phyloP scores from a whole-genome alignment of 306 rosid genomes.

The Prunus kanzakura region DNA sequence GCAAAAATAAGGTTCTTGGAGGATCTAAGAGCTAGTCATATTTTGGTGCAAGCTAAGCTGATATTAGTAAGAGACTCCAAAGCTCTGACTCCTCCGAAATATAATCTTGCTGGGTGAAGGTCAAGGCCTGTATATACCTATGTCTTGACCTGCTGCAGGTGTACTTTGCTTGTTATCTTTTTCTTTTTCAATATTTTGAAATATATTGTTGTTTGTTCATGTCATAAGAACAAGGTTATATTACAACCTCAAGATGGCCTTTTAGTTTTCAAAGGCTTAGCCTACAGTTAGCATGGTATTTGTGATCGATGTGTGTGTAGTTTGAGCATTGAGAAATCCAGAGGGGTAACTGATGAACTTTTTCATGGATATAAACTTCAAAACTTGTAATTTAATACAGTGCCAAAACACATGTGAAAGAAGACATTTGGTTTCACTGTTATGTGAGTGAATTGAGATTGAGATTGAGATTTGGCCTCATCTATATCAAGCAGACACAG shows the following conservation, averaged over 20 bases:
- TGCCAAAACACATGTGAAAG: slow-evolving; percentile 1
- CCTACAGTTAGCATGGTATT: no score
- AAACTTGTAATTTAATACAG: slow-evolving; percentile 11
- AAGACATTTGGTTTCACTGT: slow-evolving; percentile 5
- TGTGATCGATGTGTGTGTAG: not conserved
- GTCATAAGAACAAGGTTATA: not conserved
- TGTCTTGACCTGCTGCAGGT: slow-evolving; percentile 36
- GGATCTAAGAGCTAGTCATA: slow-evolving; percentile 7
- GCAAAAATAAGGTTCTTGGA: slow-evolving; percentile 18
- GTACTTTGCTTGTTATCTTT: not conserved
- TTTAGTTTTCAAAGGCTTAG: not conserved
- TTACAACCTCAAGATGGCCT: not conserved
- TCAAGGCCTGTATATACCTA: slow-evolving; percentile 26
- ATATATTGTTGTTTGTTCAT: not conserved
- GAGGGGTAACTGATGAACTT: not conserved
- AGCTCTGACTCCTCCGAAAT: not conserved
- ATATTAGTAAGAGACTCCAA: slow-evolving; percentile 22
- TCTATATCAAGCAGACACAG: not conserved
- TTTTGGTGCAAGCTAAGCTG: slow-evolving; percentile 18
- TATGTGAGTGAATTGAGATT: slow-evolving; percentile 12
- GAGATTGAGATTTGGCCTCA: not conserved
- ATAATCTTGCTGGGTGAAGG: slow-evolving; percentile 7
- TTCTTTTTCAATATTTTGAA: not conserved
- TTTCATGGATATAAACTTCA: slow-evolving; percentile 1
- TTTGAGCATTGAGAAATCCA: slow-evolving; percentile 3